Conservation (phyloP, 768 basidiomycete species). For the Suillus discolor region DNA sequence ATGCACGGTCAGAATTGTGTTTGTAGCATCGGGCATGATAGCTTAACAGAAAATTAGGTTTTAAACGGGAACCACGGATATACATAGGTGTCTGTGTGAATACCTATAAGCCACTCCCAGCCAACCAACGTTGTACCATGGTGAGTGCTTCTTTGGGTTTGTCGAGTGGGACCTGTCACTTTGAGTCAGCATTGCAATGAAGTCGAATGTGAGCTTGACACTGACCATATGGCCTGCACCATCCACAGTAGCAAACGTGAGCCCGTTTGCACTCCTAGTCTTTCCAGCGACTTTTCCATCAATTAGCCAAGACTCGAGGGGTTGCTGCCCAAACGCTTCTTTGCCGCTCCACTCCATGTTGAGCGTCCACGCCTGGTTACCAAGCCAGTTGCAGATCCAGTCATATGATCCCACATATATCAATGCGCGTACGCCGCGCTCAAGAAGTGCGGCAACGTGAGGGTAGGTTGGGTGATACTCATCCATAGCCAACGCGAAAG, state of each 20-base stretch:
- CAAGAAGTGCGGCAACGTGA: constrained; percentile 57
- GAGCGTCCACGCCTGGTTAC: constrained; percentile 78
- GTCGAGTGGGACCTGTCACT: constrained; percentile 57
- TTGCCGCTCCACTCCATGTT: constrained; percentile 72
- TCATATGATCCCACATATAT: constrained; percentile 78
- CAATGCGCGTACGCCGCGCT: constrained; percentile 73
- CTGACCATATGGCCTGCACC: constrained; percentile 79
- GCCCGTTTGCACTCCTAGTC: constrained; percentile 56
- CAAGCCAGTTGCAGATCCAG: constrained; percentile 81
- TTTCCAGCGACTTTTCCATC: constrained; percentile 51
- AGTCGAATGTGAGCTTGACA: background rate
- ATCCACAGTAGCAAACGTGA: constrained; percentile 68
- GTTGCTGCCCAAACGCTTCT: constrained; percentile 46
- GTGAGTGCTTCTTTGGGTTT: constrained; percentile 57
- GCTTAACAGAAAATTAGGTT: background rate
- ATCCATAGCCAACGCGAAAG: constrained; percentile 53
- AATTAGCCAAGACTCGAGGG: constrained; percentile 62
- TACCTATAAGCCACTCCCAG: constrained; percentile 29
- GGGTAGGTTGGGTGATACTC: constrained; percentile 27
- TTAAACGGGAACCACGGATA: background rate
- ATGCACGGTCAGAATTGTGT: background rate
- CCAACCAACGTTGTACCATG: constrained; percentile 53
- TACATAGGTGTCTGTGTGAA: background rate
- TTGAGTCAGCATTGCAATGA: constrained; percentile 9
- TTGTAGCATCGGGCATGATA: background rate